Percentiles rank a stretch among this genome's conserved stretches.
phyloP scores from a whole-genome alignment of 805 yeast species.

The Sugiyamaella mastotermitis region DNA sequence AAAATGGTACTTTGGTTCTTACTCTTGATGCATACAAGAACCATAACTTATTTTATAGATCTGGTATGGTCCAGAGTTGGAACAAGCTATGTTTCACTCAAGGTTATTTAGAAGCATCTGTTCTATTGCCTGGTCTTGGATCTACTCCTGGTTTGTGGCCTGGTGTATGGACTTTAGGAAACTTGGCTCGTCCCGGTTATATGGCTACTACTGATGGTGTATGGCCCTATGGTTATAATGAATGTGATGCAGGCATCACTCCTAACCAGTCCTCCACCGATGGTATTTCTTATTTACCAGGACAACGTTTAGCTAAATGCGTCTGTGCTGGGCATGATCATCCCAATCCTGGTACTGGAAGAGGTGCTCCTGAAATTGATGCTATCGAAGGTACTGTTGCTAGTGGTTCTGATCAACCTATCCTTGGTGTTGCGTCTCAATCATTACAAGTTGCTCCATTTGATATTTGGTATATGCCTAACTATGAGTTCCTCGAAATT shows the following conservation, averaged over 20 bases:
- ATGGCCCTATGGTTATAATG: slow-evolving; percentile 88
- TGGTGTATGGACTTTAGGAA: slow-evolving; percentile 93
- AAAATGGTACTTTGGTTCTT: slow-evolving; percentile 61
- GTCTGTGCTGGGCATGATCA: slow-evolving; percentile 80
- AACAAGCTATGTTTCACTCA: slow-evolving; percentile 84
- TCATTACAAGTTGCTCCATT: slow-evolving; percentile 89
- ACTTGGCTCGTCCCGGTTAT: slow-evolving; percentile 87
- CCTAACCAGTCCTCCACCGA: slow-evolving; percentile 88
- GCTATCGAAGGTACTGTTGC: slow-evolving; percentile 73
- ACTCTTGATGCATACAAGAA: slow-evolving; percentile 77
- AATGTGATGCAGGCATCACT: slow-evolving; percentile 92
- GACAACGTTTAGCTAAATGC: slow-evolving; percentile 72
- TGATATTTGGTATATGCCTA: slow-evolving; percentile 92
- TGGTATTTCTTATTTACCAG: slow-evolving; percentile 82
- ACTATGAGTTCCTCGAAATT: slow-evolving; percentile 71
- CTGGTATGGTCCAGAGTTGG: slow-evolving; percentile 93
- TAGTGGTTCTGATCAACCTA: slow-evolving; percentile 32
- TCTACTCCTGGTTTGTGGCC: slow-evolving; percentile 87
- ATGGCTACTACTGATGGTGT: slow-evolving; percentile 83
- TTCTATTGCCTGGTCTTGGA: slow-evolving; percentile 74
- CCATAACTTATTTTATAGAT: slow-evolving; percentile 74
- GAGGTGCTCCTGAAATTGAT: slow-evolving; percentile 97
- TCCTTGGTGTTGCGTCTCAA: slow-evolving; percentile 79
- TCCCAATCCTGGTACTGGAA: slow-evolving; percentile 80
- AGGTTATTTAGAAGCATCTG: slow-evolving; percentile 72